These are phyloP conservation scores for Fusarium torulosum DNA, from an alignment of 2,329 filamentous ascomycete genomes.

Conservation along the genomic window DNA sequence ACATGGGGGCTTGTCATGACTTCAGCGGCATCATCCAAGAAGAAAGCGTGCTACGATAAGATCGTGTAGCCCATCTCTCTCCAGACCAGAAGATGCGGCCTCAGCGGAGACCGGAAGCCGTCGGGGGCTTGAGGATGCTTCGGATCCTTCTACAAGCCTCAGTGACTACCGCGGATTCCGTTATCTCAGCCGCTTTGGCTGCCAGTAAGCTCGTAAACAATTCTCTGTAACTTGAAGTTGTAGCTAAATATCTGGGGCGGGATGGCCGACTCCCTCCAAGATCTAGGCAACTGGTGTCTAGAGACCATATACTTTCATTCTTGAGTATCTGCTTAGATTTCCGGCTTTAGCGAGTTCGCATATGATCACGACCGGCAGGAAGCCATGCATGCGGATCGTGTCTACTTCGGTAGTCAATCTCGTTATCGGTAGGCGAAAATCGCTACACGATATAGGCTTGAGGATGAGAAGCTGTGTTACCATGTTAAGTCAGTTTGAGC, in stretches of 20 bases:
- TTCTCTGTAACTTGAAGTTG: background rate
- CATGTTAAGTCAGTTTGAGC: background rate
- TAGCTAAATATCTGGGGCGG: background rate
- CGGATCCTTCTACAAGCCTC: constrained; percentile 13
- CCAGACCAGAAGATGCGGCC: constrained; percentile 7
- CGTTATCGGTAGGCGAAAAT: constrained; percentile 9
- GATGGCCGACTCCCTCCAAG: background rate
- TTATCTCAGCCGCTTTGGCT: background rate
- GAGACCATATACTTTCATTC: background rate
- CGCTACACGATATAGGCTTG: constrained; percentile 24
- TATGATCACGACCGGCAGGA: background rate
- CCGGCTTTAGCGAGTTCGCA: background rate
- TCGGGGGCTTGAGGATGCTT: constrained; percentile 19
- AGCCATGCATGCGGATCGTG: background rate
- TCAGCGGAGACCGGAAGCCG: constrained; percentile 43
- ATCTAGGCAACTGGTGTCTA: background rate
- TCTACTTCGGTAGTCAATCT: background rate
- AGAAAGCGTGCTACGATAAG: constrained; percentile 22
- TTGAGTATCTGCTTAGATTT: background rate
- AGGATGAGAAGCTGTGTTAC: constrained; percentile 23
- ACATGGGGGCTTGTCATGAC: constrained; percentile 18
- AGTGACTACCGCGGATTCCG: constrained; percentile 14
- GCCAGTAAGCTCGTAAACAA: constrained; percentile 5
- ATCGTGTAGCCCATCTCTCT: constrained; percentile 30
- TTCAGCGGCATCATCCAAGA: constrained; percentile 27